Evolutionary conservation across 257 asterid species (phyloP).

Genomic region (Solanum habrochaites): DNA sequence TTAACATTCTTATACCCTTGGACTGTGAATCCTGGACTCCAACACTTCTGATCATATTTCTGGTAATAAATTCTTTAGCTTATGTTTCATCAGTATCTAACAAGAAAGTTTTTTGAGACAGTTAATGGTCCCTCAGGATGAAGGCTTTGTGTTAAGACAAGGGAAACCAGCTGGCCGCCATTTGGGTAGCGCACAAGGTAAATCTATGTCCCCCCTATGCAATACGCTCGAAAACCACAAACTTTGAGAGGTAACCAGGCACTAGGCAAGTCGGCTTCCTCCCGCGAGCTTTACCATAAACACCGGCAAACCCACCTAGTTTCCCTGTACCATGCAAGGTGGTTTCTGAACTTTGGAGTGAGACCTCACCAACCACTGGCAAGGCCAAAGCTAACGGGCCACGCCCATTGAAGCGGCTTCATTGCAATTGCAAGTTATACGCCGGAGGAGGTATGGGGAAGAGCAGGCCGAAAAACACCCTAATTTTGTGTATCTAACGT

Average conservation of each 20-base stretch:
- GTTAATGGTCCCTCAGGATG: too few species aligned
- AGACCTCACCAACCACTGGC: too few species aligned
- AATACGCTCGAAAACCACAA: not conserved
- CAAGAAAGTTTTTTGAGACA: too few species aligned
- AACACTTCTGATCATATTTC: not conserved
- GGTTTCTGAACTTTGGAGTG: too few species aligned
- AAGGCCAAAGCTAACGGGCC: too few species aligned
- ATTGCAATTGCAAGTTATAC: too few species aligned
- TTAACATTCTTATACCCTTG: not conserved
- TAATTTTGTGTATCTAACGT: too few species aligned
- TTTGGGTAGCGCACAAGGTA: not conserved
- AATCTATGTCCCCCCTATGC: not conserved
- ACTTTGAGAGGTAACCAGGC: not conserved
- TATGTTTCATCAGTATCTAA: not conserved
- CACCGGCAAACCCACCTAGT: too few species aligned
- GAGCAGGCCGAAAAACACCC: too few species aligned
- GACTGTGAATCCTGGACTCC: not conserved
- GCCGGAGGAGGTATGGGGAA: too few species aligned
- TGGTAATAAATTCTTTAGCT: not conserved
- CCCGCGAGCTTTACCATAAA: not conserved
- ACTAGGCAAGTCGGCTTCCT: not conserved
- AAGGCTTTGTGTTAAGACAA: not conserved
- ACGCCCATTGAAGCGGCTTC: too few species aligned
- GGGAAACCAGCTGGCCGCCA: not conserved
- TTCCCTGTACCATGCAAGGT: too few species aligned